Conservation (phyloP, 2,329 filamentous ascomycete genomes). For the Apiospora aurea region DNA sequence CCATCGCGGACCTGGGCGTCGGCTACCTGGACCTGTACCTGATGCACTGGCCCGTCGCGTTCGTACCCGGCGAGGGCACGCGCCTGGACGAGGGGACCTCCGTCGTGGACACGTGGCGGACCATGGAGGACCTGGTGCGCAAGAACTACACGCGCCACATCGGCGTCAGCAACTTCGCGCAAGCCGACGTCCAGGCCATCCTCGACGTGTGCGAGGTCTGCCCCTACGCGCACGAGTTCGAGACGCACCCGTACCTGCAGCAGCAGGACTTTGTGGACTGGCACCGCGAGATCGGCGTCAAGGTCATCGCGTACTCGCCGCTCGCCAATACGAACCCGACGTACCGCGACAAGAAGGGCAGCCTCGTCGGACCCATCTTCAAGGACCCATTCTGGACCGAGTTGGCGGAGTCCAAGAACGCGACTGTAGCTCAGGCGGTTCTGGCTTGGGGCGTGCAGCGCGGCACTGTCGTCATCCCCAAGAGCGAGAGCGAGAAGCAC, state of each 20-base stretch:
- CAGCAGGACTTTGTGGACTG: slow-evolving; percentile 56
- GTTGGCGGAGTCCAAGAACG: slow-evolving; percentile 49
- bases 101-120: slow-evolving; percentile 59
- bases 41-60: slow-evolving; percentile 66
- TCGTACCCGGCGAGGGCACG: slow-evolving; percentile 40
- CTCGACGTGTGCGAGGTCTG: slow-evolving; percentile 52
- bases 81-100: slow-evolving; percentile 40
- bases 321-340: slow-evolving; percentile 60
- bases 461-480: slow-evolving; percentile 58
- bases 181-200: slow-evolving; percentile 46
- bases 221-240: slow-evolving; percentile 66
- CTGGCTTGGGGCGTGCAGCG: slow-evolving; percentile 57
- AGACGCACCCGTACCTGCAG: slow-evolving; percentile 59
- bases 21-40: slow-evolving; percentile 75
- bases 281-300: slow-evolving; percentile 48
- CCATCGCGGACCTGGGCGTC: slow-evolving; percentile 66
- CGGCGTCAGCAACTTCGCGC: slow-evolving; percentile 68
- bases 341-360: slow-evolving; percentile 42
- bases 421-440: slow-evolving; percentile 51
- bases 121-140: slow-evolving; percentile 62
- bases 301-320: slow-evolving; percentile 54
- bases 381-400: slow-evolving; percentile 49
- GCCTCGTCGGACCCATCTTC: slow-evolving; percentile 41
- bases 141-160: slow-evolving; percentile 62
- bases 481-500: slow-evolving; percentile 50